Evolutionary conservation across 148 eudicot genomes (phyloP).

Genomic region (Rheum nobile): DNA sequence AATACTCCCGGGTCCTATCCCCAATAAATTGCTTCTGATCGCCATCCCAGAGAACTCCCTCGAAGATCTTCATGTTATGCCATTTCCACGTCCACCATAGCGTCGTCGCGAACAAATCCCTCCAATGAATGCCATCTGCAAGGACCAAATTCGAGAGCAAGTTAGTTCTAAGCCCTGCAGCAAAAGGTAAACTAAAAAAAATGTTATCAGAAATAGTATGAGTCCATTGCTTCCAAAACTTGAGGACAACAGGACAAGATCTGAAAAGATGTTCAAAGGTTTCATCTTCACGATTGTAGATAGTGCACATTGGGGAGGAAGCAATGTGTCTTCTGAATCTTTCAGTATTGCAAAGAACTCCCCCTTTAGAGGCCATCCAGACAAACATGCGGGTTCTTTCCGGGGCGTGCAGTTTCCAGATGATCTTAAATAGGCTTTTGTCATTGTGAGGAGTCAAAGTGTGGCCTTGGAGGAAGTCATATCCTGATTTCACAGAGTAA

Average conservation of each 20-base stretch:
- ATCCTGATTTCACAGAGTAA: not conserved
- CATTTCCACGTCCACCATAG: not conserved
- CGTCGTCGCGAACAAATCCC: not conserved
- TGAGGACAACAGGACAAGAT: not conserved
- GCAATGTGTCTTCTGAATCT: not conserved
- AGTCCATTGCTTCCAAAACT: not conserved
- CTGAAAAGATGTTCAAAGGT: not conserved
- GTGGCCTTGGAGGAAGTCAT: not conserved
- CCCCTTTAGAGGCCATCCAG: not conserved
- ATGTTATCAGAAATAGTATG: not conserved
- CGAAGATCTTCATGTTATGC: no score
- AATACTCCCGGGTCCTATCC: no score
- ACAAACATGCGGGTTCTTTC: not conserved
- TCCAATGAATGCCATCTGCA: not conserved
- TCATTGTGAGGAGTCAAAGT: not conserved
- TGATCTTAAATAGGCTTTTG: no score
- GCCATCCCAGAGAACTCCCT: no score
- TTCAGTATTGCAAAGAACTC: not conserved
- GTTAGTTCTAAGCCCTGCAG: not conserved
- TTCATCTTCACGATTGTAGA: no score
- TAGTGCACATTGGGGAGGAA: not conserved
- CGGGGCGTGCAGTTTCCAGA: not conserved
- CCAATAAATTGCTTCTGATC: no score
- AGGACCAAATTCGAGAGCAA: not conserved
- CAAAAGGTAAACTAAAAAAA: not conserved